Evolutionary conservation across 1,139 yeast genomes (phyloP).

Genomic region (Taphrina pruni): DNA sequence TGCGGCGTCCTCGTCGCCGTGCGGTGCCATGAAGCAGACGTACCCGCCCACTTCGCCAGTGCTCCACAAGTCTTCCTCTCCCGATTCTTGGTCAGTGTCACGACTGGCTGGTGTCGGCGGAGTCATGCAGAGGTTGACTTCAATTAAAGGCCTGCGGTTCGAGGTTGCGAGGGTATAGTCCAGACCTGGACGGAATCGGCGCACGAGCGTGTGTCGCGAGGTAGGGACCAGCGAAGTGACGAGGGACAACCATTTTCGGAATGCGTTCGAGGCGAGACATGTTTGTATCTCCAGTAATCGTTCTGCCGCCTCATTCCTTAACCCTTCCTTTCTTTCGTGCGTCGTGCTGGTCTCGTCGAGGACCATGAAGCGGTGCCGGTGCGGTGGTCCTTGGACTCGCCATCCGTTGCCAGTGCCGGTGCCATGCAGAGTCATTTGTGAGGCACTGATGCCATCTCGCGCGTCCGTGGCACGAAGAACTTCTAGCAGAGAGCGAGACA

Average conservation of each 20-base stretch:
- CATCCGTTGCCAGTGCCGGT: slow-evolving; percentile 71
- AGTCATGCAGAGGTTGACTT: slow-evolving; percentile 53
- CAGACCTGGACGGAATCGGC: slow-evolving; percentile 93
- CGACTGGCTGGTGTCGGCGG: slow-evolving; percentile 43
- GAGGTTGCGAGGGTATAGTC: slow-evolving; percentile 93
- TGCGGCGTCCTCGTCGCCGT: slow-evolving; percentile 49
- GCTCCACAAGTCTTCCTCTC: slow-evolving; percentile 40
- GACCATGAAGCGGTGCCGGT: slow-evolving; percentile 84
- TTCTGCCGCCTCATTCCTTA: slow-evolving; percentile 5
- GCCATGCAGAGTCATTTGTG: slow-evolving; percentile 57
- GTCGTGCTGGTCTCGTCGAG: slow-evolving; percentile 43
- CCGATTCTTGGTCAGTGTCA: too few relatives aligned
- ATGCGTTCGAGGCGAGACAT: slow-evolving; percentile 58
- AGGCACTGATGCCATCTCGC: slow-evolving; percentile 49
- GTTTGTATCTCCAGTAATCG: slow-evolving; percentile 6
- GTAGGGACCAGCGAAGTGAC: slow-evolving; percentile 71
- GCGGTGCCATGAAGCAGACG: slow-evolving; percentile 74
- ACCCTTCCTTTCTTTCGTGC: neutral
- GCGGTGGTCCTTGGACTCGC: slow-evolving; percentile 93
- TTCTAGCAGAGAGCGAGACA: slow-evolving; percentile 7
- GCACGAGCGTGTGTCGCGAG: slow-evolving; percentile 69
- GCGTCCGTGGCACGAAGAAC: slow-evolving; percentile 46
- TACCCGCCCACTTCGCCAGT: slow-evolving; percentile 90
- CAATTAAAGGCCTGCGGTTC: slow-evolving; percentile 52
- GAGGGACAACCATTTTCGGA: slow-evolving; percentile 70